These are phyloP conservation scores for Yamadazyma ubonensis DNA, from an alignment of 805 yeast species.

Conservation along the genomic window DNA sequence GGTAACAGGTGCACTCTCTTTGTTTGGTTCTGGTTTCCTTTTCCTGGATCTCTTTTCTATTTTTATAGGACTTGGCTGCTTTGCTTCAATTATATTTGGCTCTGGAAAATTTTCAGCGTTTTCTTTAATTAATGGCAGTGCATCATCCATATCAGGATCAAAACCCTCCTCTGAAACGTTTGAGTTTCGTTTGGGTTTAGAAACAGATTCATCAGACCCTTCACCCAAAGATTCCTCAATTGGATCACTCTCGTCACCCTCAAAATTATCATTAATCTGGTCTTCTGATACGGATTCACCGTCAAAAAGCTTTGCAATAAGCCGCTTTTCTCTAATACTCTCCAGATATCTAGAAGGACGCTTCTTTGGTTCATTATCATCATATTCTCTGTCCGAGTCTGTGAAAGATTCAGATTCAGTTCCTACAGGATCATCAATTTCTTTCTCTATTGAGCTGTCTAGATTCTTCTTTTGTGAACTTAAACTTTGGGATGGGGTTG, in stretches of 20 bases:
- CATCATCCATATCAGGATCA: not conserved
- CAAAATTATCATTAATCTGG: constrained; percentile 4
- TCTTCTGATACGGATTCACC: constrained; percentile 4
- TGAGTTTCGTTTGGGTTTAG: not conserved
- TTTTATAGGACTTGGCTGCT: no score
- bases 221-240: not conserved
- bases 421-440: not conserved
- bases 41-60: no score
- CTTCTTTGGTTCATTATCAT: not conserved
- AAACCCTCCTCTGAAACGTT: not conserved
- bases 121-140: no score
- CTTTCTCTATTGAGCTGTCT: not conserved
- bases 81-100: no score
- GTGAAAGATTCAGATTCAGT: constrained; percentile 1
- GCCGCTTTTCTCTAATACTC: constrained; percentile 2
- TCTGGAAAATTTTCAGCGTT: no score
- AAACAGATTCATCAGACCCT: not conserved
- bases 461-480: not conserved
- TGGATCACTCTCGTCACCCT: not conserved
- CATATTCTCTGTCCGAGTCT: not conserved
- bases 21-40: no score
- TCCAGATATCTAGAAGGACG: constrained; percentile 4
- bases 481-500: not conserved
- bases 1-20: no score
- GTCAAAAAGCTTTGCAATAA: constrained; percentile 7